Conservation (phyloP, 164 flowering plant species). For the Sextonia rubra region DNA sequence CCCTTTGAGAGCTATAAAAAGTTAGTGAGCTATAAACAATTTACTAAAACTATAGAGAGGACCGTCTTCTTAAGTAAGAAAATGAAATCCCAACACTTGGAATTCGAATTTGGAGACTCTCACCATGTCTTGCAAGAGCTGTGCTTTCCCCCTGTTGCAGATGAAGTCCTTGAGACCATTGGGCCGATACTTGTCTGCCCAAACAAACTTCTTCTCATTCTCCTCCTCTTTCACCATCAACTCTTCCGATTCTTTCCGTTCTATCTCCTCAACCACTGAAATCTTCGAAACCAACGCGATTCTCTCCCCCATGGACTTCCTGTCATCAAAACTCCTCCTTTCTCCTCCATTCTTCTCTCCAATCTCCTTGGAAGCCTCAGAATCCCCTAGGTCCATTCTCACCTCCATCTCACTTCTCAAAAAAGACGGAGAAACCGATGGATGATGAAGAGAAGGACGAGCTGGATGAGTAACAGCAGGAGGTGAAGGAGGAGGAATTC, state of each 20-base stretch:
- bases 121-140: constrained; percentile 34
- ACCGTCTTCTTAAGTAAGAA: too few species aligned
- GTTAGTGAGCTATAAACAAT: too few species aligned
- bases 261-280: too few species aligned
- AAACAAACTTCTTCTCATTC: constrained; percentile 23
- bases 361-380: background rate
- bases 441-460: background rate
- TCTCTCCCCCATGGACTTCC: constrained; percentile 70
- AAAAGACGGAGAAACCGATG: background rate
- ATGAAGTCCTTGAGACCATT: constrained; percentile 42
- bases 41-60: too few species aligned
- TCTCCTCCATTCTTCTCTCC: background rate
- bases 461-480: background rate
- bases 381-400: background rate
- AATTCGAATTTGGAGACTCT: constrained; percentile 2
- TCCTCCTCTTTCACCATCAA: background rate
- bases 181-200: constrained; percentile 56
- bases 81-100: too few species aligned
- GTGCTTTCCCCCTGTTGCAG: constrained; percentile 46
- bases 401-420: background rate
- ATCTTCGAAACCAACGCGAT: background rate
- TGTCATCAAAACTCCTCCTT: background rate
- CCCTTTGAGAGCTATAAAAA: too few species aligned
- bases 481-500: background rate
- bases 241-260: background rate